A percentile compares a stretch with the other conserved stretches of the same genome.
These are phyloP conservation scores for Vitis cinerea DNA, from an alignment of 164 flowering plant species.

Conservation along the genomic window DNA sequence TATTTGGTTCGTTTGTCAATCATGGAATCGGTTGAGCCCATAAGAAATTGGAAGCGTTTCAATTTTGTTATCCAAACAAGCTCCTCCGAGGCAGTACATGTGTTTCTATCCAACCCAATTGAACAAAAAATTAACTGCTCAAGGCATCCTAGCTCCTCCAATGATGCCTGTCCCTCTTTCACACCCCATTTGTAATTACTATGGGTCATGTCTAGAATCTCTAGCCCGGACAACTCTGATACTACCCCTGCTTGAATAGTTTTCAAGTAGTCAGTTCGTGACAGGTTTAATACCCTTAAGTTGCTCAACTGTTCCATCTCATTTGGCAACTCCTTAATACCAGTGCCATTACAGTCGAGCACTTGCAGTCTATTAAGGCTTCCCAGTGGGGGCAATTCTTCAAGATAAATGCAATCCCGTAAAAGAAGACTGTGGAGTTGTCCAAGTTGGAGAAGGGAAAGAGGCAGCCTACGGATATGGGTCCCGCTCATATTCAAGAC, in stretches of 20 bases:
- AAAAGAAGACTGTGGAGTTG: slow-evolving; percentile 24
- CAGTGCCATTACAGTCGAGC: slow-evolving; percentile 22
- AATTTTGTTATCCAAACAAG: slow-evolving; percentile 4
- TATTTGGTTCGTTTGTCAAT: too few species aligned
- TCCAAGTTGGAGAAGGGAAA: not conserved
- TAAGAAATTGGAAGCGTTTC: slow-evolving; percentile 2
- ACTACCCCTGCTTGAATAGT: slow-evolving; percentile 8
- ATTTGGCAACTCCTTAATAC: slow-evolving; percentile 17
- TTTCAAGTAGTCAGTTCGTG: slow-evolving; percentile 15
- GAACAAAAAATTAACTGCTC: not conserved
- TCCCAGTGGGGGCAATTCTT: slow-evolving; percentile 16
- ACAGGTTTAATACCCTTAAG: slow-evolving; percentile 17
- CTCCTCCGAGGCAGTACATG: slow-evolving; percentile 4
- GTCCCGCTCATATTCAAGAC: slow-evolving; percentile 22
- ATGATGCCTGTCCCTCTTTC: not conserved
- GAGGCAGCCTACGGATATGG: slow-evolving; percentile 17
- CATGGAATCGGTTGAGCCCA: not conserved
- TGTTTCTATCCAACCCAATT: slow-evolving; percentile 1
- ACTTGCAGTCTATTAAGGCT: slow-evolving; percentile 13
- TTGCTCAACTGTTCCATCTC: slow-evolving; percentile 15
- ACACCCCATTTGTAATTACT: slow-evolving; percentile 15
- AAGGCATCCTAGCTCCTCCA: slow-evolving; percentile 15
- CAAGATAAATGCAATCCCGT: slow-evolving; percentile 10
- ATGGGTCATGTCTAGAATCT: slow-evolving; percentile 21
- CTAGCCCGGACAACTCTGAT: slow-evolving; percentile 6